Evolutionary conservation across 2,329 filamentous ascomycete genomes (phyloP), one percentile per base, ranked within the genome.

Genomic region (Fusarium verticillioides): DNA sequence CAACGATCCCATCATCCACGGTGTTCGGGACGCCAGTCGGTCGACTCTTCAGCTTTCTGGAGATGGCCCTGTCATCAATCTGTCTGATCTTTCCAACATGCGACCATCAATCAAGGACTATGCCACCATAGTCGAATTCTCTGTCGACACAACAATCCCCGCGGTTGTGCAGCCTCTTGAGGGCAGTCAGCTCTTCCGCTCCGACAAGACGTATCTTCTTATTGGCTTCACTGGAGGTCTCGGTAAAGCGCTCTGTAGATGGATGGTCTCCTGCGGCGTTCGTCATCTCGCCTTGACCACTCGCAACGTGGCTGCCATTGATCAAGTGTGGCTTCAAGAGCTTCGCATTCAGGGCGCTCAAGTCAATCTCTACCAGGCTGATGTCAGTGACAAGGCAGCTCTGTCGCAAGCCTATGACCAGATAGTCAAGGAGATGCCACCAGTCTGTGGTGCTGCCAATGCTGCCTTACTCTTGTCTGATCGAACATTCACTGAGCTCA

Each of bases 301-400:
- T n/a, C 40, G 60, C 10, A 58, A 63, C 18, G 42, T 63, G 9
- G 34, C 28, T 13, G 21, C 52, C 3, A 18, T 63, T 12, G 60
- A 63, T 28, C 39, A 58, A 7, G 18, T 58, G 1, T 58, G 60
- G 60, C 26, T 63, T 3, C 6, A 63, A 6, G 60, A 63, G 18
- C n/a, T 63, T 9, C 59, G 18, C 5, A 19, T 47, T 6, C 60
- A 47, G 18, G 60, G 60, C 5, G 60, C 60, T 26, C 40, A 58
- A 26, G 34, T 63, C 50, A 63, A 58, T 7, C 32, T 63, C 3
- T 47, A 34, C 18, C 60, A 63, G n/a, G 60, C 18, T 34, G 70
- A 75, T 40, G 53, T 76, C 13, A 61, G 60, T n/a, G 57, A 73
- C 30, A 66, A 59, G 15, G 37, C 66, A 5, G 49, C 57, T 10